These are phyloP conservation scores for Alternaria atra DNA, from an alignment of 2,329 filamentous ascomycete genomes.

Conservation along the genomic window DNA sequence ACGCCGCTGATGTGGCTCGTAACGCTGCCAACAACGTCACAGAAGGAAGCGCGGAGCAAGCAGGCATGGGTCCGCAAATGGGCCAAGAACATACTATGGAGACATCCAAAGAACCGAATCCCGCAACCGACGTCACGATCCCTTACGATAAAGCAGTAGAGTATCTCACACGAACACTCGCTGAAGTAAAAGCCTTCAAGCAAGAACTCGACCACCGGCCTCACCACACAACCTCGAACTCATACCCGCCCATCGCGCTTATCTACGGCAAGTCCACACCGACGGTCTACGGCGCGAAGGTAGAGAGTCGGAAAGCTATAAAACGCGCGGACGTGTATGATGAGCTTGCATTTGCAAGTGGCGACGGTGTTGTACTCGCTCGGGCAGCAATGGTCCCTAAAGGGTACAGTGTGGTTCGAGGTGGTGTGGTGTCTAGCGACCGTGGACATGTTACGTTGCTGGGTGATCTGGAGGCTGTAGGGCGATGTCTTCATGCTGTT, in stretches of 20 bases:
- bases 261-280: constrained; percentile 89
- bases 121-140: constrained; percentile 60
- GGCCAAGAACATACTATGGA: constrained; percentile 42
- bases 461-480: constrained; percentile 84
- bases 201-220: constrained; percentile 72
- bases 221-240: constrained; percentile 69
- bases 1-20: constrained; percentile 32
- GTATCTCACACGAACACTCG: constrained; percentile 80
- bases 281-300: constrained; percentile 82
- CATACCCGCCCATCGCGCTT: constrained; percentile 81
- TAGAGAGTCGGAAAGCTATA: constrained; percentile 77
- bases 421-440: constrained; percentile 80
- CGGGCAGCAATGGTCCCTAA: constrained; percentile 84
- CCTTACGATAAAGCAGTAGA: constrained; percentile 63
- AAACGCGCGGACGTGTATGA: constrained; percentile 81
- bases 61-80: constrained; percentile 60
- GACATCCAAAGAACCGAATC: constrained; percentile 32
- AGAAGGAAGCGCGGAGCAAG: constrained; percentile 39
- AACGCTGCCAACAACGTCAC: constrained; percentile 38
- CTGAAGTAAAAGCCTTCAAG: constrained; percentile 78
- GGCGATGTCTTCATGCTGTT: constrained; percentile 75
- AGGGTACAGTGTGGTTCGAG: constrained; percentile 77
- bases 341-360: constrained; percentile 83
- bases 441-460: constrained; percentile 87
- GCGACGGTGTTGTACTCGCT: constrained; percentile 89